These are phyloP conservation scores for Amyloporia xantha DNA, from an alignment of 768 basidiomycete genomes.

Conservation along the genomic window DNA sequence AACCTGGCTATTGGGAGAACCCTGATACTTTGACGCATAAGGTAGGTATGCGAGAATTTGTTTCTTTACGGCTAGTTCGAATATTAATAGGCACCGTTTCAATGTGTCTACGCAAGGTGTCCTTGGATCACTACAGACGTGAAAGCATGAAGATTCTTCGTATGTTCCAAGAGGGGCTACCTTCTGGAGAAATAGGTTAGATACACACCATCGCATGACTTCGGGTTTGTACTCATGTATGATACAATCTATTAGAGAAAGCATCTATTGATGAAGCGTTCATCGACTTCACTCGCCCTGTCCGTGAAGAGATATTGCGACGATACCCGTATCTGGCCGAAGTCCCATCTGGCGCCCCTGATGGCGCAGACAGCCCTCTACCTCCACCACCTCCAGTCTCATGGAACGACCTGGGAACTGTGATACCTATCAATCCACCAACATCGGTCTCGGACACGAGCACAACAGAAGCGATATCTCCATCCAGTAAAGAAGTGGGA, in stretches of 20 bases:
- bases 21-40: constrained; percentile 90
- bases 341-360: constrained; percentile 60
- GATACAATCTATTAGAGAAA: constrained; percentile 56
- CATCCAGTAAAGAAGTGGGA: not conserved
- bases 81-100: not conserved
- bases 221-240: not conserved
- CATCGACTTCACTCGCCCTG: constrained; percentile 80
- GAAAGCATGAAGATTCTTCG: constrained; percentile 85
- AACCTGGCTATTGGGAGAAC: constrained; percentile 90
- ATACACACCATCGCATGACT: not conserved
- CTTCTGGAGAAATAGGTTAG: constrained; percentile 77
- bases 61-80: not conserved
- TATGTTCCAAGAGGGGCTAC: constrained; percentile 74
- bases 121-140: constrained; percentile 85
- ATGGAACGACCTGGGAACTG: constrained; percentile 55
- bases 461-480: not conserved
- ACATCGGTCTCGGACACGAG: constrained; percentile 13
- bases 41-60: constrained; percentile 34
- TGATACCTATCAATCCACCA: constrained; percentile 49
- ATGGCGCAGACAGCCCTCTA: constrained; percentile 70
- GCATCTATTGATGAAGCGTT: constrained; percentile 98
- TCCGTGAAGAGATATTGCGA: constrained; percentile 67
- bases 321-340: constrained; percentile 71
- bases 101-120: constrained; percentile 46
- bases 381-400: constrained; percentile 61